Base-by-base conservation (phyloP, 1,284 basidiomycete species). In the Inonotus obliquus region DNA sequence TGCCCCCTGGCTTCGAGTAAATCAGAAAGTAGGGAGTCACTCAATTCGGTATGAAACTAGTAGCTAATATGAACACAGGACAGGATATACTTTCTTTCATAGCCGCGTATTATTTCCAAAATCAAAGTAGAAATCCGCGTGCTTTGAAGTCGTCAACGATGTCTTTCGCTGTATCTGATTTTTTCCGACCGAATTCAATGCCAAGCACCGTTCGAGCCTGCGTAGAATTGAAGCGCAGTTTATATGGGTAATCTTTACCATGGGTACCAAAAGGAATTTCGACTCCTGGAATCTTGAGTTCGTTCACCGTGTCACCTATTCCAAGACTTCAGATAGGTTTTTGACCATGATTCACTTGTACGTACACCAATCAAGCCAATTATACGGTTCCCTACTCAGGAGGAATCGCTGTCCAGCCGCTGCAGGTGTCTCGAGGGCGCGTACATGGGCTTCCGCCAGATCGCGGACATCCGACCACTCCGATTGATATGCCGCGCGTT, bases 391-490 rank as follows among this genome's bases (percentile, higher is more conserved):
- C 0, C 77, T 78, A 44, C 74, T 72, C 29, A 69, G 65, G 63
- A 77, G 70, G 69, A 77, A 82, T 6, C 81, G 70, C 65, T 81
- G 64, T 1, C 75, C 76, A 2, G 70, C 74, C 0, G 79, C 79
- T 47, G 75, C 73, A 2, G 72, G 67, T 14, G 72, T 67, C 1
- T 73, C 71, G 1, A 81, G 70, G 2, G 80, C 77, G 23, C 71
- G 69, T 39, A 81, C 72, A 63, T 83, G 81, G 1, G 75, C 76
- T 4, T 73, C 68, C 6, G 80, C 80, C 27, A 81, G 75, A 63
- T 78, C 76, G 21, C 78, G 71, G 1, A 81, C 80, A 62, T 82
- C 78, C 7, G 41, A 37, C 68, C 72, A 79, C 71, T 75, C 76
- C 17, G 70, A 71, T 14, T 65, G 71, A 13, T 66, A 61, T 2